Conservation (phyloP, 208 protist genomes). For the Naegleria fowleri region DNA sequence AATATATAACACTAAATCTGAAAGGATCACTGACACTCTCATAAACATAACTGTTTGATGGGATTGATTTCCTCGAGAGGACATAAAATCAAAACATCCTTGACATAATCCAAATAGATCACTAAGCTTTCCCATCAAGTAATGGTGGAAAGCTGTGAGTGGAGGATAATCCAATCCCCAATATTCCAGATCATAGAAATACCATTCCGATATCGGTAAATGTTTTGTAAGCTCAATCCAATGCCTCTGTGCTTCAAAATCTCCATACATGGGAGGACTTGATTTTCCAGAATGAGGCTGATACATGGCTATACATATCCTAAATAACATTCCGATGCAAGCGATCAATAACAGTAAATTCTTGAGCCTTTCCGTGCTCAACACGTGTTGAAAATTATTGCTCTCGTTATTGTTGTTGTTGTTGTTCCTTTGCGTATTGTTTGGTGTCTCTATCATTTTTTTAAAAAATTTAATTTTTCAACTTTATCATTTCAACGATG, state of each 20-base stretch:
- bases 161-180: slow-evolving; percentile 92
- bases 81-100: not conserved
- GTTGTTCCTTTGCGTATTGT: too few relatives aligned
- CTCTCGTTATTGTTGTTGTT: too few relatives aligned
- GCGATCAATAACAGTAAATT: not conserved
- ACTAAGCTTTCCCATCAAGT: slow-evolving; percentile 51
- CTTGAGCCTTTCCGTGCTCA: not conserved
- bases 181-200: slow-evolving; percentile 72
- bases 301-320: not conserved
- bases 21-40: slow-evolving; percentile 57
- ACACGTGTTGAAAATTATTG: too few relatives aligned
- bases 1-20: slow-evolving; percentile 63
- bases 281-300: slow-evolving; percentile 43
- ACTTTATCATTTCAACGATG: too few relatives aligned
- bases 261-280: slow-evolving; percentile 76
- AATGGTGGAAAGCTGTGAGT: slow-evolving; percentile 71
- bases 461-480: too few relatives aligned
- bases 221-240: slow-evolving; percentile 84
- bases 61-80: slow-evolving; percentile 1
- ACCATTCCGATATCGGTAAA: slow-evolving; percentile 53
- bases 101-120: not conserved
- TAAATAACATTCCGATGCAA: not conserved
- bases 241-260: slow-evolving; percentile 87
- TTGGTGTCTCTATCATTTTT: too few relatives aligned
- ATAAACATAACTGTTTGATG: slow-evolving; percentile 63